Evolutionary conservation across 768 basidiomycete species (phyloP), one percentile per base, ranked within the genome.

Genomic region (Lyophyllum atratum): DNA sequence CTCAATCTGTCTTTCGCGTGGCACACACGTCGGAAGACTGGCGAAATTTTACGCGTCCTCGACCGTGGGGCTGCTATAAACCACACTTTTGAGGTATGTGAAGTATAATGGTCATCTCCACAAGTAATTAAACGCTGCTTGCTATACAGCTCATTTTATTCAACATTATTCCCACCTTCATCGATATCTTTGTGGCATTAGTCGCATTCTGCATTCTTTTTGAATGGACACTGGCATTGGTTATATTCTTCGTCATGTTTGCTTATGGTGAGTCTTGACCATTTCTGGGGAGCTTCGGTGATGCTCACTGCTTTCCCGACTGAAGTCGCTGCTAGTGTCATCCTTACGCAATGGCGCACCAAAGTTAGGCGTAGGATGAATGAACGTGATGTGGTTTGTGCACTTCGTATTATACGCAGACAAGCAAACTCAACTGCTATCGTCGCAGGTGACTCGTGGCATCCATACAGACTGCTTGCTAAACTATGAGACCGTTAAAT

Each of bases 61-160:
- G 89, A 91, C 61, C 85, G 92, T 54, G 91, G 93, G 3, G 87
- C 88, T 25, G 91, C 92, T 0, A 92, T 96, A 68, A 95, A 95
- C 72, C 87, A 83, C 61, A 85, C 87, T 3, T 79, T 93, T 56
- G 87, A 89, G 72, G 86, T 85, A 55, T 29, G 72, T 63, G 9
- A 25, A n/a, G 7, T 21, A 37, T 48, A 4, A 34, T 49, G 24
- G 40, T 17, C 4, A 22, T 34, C 4, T 46, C 54, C 12, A 24
- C 9, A 29, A 39, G n/a, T 8, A 21, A 33, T 40, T 37, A 10
- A 52, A 43, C 62, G 25, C 65, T 51, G 10, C 15, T 9, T 40
- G n/a, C 49, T 64, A 56, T 61, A 25, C 24, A 92, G 84, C 78
- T 92, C 24, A 72, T 96, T 29, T 68, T 95, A n/a, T 95, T 95